Evolutionary conservation across 1,139 yeast genomes (phyloP).

Genomic region (Suhomyces ambrosiae): DNA sequence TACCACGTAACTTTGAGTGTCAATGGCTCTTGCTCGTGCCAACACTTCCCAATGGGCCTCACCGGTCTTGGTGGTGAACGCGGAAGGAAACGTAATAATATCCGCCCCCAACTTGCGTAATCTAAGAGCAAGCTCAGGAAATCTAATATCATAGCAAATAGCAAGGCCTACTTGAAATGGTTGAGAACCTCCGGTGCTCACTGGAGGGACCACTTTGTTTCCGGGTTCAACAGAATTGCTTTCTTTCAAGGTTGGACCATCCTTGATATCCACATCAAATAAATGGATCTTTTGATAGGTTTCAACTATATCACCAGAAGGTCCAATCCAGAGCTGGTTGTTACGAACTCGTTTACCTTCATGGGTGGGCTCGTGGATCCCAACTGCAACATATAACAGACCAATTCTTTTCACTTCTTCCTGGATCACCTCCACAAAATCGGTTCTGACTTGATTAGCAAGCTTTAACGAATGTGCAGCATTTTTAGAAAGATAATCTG

Average conservation of each 20-base stretch:
- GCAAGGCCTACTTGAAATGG: conserved; percentile 68
- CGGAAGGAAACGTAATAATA: conserved; percentile 80
- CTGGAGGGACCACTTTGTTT: conserved; percentile 51
- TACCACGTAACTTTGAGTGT: conserved; percentile 81
- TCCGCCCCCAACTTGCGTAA: conserved; percentile 76
- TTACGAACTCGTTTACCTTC: conserved; percentile 57
- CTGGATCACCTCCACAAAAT: conserved; percentile 54
- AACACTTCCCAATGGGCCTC: conserved; percentile 85
- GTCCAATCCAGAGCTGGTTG: conserved; percentile 69
- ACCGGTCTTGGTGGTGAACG: conserved; percentile 91
- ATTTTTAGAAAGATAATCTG: conserved; percentile 78
- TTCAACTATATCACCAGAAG: conserved; percentile 62
- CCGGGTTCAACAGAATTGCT: conserved; percentile 87
- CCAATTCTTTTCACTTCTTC: conserved; percentile 45
- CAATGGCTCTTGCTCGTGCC: conserved; percentile 83
- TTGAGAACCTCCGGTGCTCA: conserved; percentile 44
- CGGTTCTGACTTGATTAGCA: conserved; percentile 53
- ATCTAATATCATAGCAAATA: conserved; percentile 85
- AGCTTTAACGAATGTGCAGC: conserved; percentile 65
- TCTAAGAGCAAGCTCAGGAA: conserved; percentile 76
- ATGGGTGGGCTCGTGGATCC: conserved; percentile 76
- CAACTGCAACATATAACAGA: conserved; percentile 49
- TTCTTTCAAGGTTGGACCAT: conserved; percentile 75
- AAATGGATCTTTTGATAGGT: conserved; percentile 84
- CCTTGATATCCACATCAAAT: conserved; percentile 81